phyloP scores from a whole-genome alignment of 2,329 filamentous ascomycete species.

The Phaeosphaeriaceae sp. region DNA sequence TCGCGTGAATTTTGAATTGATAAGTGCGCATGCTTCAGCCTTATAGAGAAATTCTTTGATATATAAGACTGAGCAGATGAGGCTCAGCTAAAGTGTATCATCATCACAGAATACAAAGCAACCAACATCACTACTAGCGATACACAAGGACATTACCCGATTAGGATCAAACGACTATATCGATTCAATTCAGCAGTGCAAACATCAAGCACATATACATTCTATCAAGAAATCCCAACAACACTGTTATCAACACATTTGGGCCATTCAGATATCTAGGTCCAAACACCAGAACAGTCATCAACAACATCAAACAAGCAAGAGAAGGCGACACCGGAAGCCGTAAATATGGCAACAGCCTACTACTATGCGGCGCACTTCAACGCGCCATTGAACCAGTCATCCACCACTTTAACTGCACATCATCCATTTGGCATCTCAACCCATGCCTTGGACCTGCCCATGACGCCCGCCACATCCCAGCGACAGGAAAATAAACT shows the following conservation, averaged over 20 bases:
- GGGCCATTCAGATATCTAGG: slow-evolving; percentile 1
- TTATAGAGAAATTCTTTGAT: not conserved
- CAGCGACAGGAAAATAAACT: slow-evolving; percentile 7
- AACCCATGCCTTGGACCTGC: slow-evolving; percentile 6
- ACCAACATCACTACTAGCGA: slow-evolving; percentile 7
- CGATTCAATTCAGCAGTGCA: not conserved
- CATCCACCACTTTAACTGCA: slow-evolving; percentile 11
- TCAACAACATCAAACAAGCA: slow-evolving; percentile 1
- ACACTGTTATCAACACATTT: not conserved
- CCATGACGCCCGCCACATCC: slow-evolving; percentile 9
- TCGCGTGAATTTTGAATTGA: slow-evolving; percentile 1
- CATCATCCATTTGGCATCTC: slow-evolving; percentile 14
- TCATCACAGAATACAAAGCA: slow-evolving; percentile 4
- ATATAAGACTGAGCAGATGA: slow-evolving; percentile 1
- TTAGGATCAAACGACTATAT: slow-evolving; percentile 1
- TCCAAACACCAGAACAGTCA: slow-evolving; percentile 6
- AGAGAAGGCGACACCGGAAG: slow-evolving; percentile 4
- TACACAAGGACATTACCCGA: slow-evolving; percentile 20
- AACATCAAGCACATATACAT: not conserved
- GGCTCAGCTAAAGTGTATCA: slow-evolving; percentile 1
- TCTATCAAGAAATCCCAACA: not conserved
- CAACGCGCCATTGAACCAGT: slow-evolving; percentile 14
- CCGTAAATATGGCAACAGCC: slow-evolving; percentile 14
- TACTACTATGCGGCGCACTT: slow-evolving; percentile 31
- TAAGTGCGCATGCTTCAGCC: not conserved